Base-by-base conservation (phyloP, 2,329 filamentous ascomycete species). In the Pyrenophora seminiperda region DNA sequence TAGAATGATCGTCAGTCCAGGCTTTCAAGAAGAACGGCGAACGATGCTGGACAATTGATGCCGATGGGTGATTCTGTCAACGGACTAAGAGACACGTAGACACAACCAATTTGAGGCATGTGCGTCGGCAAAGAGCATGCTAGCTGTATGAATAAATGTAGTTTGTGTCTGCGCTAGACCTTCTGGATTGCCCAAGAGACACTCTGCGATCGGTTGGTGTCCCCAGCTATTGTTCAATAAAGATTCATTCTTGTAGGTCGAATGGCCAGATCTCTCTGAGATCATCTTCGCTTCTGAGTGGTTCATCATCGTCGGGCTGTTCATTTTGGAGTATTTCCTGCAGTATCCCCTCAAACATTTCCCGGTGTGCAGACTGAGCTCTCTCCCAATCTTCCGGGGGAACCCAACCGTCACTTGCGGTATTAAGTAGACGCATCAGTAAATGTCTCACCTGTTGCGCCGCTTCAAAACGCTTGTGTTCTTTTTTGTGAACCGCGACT, bases 261-360 rank as follows among this genome's bases (percentile, higher is more conserved):
- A 71, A 74, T 31, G 71, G 72, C 71, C 68, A 74, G 24, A 73
- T 71, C 36, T 65, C 63, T 56, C 64, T 62, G 10, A 74, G 57
- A 40, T 65, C 63, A 14, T 36, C 50, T 61, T 74, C 68, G 41
- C 61, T 49, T 52, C 50, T 70, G 11, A 74, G 62, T 24, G 65
- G 67, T 44, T 74, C 70, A 52, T 73, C 66, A 32, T 71, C 61
- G 47, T 70, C 67, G 11, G 50, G 44, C 43, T 67, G 41, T 46
- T 65, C 41, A 45, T 67, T 70, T 32, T 34, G 54, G 13, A 71
- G 47, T 27, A 74, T 55, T n/a, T 66, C 64, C 50, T 66, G 44
- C 54, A 69, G 47, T 55, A 72, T 69, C 15, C 61, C 63, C 24
- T 54, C 41, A 48, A 72, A 74, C 15, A 68, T 19, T 50, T 72